A percentile compares a stretch with the other conserved stretches of the same genome.
These are phyloP conservation scores for Deuterostichococcus epilithicus DNA, from an alignment of 139 green algal genomes.

Conservation along the genomic window DNA sequence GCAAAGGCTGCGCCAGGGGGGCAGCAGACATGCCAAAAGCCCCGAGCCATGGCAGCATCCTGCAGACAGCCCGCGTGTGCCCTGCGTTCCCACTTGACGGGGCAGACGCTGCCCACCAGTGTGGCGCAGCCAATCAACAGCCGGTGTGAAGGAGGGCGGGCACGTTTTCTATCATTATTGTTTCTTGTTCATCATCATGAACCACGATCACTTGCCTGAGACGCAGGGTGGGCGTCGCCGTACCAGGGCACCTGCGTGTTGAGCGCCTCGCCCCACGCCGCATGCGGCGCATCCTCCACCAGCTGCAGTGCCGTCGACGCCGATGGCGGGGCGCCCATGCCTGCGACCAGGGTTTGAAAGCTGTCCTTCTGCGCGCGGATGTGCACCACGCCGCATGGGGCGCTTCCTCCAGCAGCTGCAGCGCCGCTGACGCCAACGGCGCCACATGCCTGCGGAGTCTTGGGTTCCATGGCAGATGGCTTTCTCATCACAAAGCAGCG, in stretches of 20 bases:
- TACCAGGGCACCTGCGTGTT: constrained; percentile 62
- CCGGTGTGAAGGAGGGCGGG: no score
- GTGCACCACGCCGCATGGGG: constrained; percentile 11
- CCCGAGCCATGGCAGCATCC: no score
- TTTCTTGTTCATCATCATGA: neutral
- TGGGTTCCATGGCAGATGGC: no score
- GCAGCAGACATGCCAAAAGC: no score
- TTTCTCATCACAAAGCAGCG: no score
- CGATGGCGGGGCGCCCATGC: neutral
- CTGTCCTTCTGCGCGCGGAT: no score
- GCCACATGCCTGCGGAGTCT: neutral
- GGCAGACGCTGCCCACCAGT: no score
- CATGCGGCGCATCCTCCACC: constrained; percentile 10
- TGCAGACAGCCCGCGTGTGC: no score
- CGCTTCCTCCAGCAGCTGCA: constrained; percentile 20
- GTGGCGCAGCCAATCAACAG: no score
- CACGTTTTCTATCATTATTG: no score
- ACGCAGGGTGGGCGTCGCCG: constrained; percentile 32
- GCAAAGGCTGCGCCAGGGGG: no score
- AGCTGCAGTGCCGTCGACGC: constrained; percentile 8
- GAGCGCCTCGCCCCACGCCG: constrained; percentile 37
- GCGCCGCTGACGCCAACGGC: neutral
- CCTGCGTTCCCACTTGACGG: no score
- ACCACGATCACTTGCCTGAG: constrained; percentile 13
- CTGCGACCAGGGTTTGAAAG: neutral